Conservation (phyloP, 2,329 filamentous ascomycete species). For the Microcera coccophila region DNA sequence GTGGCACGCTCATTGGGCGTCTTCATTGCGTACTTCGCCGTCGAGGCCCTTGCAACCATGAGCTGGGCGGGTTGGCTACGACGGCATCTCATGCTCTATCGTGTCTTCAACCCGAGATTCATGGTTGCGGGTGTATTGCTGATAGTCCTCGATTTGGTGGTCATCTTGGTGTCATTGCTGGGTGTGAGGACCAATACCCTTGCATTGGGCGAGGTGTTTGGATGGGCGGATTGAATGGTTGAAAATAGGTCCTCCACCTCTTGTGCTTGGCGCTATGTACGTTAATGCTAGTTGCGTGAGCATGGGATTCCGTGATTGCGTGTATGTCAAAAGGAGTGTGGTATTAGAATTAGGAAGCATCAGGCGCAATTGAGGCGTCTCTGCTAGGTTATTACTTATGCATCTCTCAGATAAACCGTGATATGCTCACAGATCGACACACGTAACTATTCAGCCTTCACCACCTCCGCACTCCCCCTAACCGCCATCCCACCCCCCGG, state of each 20-base stretch:
- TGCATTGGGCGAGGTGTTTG: slow-evolving; percentile 84
- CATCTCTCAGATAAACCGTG: neutral
- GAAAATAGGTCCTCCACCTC: neutral
- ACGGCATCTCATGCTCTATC: slow-evolving; percentile 92
- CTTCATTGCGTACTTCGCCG: slow-evolving; percentile 78
- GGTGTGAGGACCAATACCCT: slow-evolving; percentile 73
- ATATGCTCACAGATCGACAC: neutral
- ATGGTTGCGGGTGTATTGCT: slow-evolving; percentile 74
- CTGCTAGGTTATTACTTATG: neutral
- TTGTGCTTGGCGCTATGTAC: neutral
- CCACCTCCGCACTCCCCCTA: slow-evolving; percentile 46
- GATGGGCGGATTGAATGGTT: slow-evolving; percentile 56
- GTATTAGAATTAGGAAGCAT: neutral
- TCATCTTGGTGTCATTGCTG: slow-evolving; percentile 65
- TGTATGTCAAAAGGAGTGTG: neutral
- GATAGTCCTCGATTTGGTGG: slow-evolving; percentile 72
- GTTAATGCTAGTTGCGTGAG: neutral
- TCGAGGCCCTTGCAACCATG: slow-evolving; percentile 79
- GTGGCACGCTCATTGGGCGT: slow-evolving; percentile 68
- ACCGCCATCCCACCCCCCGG: slow-evolving; percentile 60
- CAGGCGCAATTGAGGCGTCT: neutral
- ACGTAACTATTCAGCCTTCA: neutral
- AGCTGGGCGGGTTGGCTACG: slow-evolving; percentile 85
- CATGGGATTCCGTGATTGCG: neutral
- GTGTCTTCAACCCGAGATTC: slow-evolving; percentile 88